Evolutionary conservation across 768 basidiomycete genomes (phyloP).

Genomic region (Pisolithus marmoratus): DNA sequence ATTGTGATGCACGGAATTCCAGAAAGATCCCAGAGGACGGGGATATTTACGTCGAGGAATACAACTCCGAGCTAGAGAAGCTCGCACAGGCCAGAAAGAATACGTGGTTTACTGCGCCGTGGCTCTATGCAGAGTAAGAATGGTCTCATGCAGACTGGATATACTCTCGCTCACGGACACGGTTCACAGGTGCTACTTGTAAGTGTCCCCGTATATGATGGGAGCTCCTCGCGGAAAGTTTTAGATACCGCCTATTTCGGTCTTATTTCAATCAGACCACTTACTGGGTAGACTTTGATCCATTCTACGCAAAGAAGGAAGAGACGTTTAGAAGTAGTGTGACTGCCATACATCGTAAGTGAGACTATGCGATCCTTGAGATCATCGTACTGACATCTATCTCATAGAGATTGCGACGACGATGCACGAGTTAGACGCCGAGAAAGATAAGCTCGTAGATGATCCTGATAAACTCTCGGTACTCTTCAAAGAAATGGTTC

Average conservation of each 20-base stretch:
- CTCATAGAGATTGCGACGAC: slow-evolving; percentile 65
- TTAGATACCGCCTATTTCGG: slow-evolving; percentile 79
- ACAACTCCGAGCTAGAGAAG: slow-evolving; percentile 65
- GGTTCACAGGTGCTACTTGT: slow-evolving; percentile 65
- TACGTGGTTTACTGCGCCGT: slow-evolving; percentile 90
- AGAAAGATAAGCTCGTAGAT: slow-evolving; percentile 37
- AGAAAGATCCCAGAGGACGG: slow-evolving; percentile 76
- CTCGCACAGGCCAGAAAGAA: slow-evolving; percentile 44
- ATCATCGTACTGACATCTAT: neutral
- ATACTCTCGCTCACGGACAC: slow-evolving; percentile 1
- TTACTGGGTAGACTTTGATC: slow-evolving; percentile 76
- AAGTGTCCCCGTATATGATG: slow-evolving; percentile 38
- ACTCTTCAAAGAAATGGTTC: slow-evolving; percentile 79
- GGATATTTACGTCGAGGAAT: slow-evolving; percentile 60
- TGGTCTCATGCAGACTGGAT: neutral
- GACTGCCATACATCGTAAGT: slow-evolving; percentile 70
- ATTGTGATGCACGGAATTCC: neutral
- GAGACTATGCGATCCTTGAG: neutral
- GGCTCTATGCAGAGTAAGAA: slow-evolving; percentile 89
- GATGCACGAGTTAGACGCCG: slow-evolving; percentile 59
- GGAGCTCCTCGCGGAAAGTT: neutral
- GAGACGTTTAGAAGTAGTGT: slow-evolving; percentile 78
- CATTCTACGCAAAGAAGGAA: slow-evolving; percentile 76
- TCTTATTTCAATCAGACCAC: slow-evolving; percentile 61
- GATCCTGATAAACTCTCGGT: slow-evolving; percentile 53